These are phyloP conservation scores for Kazachstania viticola DNA, from an alignment of 805 yeast species.

Conservation along the genomic window DNA sequence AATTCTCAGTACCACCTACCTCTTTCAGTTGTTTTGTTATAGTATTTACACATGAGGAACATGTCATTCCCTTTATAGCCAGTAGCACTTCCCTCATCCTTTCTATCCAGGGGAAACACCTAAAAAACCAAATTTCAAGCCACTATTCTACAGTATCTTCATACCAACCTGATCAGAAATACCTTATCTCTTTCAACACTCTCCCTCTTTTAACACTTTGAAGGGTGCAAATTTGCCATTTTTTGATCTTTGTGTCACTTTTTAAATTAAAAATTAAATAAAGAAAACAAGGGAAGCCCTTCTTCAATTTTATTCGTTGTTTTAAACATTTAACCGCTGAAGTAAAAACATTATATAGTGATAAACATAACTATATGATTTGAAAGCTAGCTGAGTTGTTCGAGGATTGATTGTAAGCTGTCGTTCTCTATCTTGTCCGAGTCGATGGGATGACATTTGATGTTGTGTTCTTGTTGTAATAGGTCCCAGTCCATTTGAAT, in stretches of 20 bases:
- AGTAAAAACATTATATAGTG: not conserved
- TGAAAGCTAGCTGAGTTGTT: not conserved
- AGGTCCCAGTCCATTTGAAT: slow-evolving; percentile 36
- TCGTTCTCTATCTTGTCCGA: slow-evolving; percentile 18
- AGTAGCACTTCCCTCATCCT: slow-evolving; percentile 5
- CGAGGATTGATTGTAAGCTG: slow-evolving; percentile 5
- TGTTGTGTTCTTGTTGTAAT: slow-evolving; percentile 31
- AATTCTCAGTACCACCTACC: slow-evolving; percentile 40
- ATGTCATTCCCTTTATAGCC: slow-evolving; percentile 71
- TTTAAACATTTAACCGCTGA: too few relatives aligned
- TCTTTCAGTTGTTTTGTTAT: slow-evolving; percentile 42
- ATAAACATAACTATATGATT: not conserved
- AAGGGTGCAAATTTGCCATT: too few relatives aligned
- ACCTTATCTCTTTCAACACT: too few relatives aligned
- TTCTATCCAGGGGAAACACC: too few relatives aligned
- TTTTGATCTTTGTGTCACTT: too few relatives aligned
- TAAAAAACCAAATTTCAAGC: too few relatives aligned
- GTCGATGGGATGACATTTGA: slow-evolving; percentile 32
- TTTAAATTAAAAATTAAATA: too few relatives aligned
- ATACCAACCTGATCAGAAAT: too few relatives aligned
- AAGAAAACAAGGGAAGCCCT: too few relatives aligned
- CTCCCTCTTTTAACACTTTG: too few relatives aligned
- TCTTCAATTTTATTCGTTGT: too few relatives aligned
- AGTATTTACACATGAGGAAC: slow-evolving; percentile 71
- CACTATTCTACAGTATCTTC: too few relatives aligned